Evolutionary conservation across 2,329 filamentous ascomycete species (phyloP).

Genomic region (Stemphylium lycopersici): DNA sequence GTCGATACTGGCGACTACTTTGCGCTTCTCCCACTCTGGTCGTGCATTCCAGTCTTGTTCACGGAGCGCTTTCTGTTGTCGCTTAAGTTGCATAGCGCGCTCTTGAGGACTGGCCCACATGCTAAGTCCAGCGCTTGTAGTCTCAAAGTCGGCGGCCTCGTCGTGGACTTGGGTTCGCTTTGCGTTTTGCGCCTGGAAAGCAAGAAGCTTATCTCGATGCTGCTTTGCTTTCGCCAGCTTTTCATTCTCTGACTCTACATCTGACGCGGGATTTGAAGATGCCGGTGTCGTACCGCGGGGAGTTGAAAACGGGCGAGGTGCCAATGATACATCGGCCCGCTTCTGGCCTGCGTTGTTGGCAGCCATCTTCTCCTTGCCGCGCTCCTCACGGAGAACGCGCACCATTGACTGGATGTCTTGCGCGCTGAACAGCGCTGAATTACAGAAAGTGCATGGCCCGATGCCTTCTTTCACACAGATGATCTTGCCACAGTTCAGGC

Average conservation of each 20-base stretch:
- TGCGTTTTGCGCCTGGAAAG: slow-evolving; percentile 85
- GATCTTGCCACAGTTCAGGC: slow-evolving; percentile 89
- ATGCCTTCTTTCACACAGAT: slow-evolving; percentile 93
- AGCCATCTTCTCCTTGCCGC: slow-evolving; percentile 84
- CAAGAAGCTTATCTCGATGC: slow-evolving; percentile 80
- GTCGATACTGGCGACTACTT: slow-evolving; percentile 84
- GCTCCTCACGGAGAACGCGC: slow-evolving; percentile 79
- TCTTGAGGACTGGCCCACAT: slow-evolving; percentile 88
- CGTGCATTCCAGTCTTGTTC: slow-evolving; percentile 86
- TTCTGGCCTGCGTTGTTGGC: slow-evolving; percentile 75
- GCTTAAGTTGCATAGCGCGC: slow-evolving; percentile 79
- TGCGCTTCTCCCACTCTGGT: slow-evolving; percentile 88
- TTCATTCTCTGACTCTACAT: slow-evolving; percentile 57
- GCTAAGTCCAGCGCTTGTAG: slow-evolving; percentile 64
- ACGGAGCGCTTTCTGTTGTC: slow-evolving; percentile 80
- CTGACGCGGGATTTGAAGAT: slow-evolving; percentile 45
- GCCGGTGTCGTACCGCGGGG: slow-evolving; percentile 44
- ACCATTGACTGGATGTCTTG: slow-evolving; percentile 86
- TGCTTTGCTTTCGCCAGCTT: slow-evolving; percentile 73
- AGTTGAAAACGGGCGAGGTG: slow-evolving; percentile 64
- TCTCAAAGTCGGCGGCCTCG: slow-evolving; percentile 78
- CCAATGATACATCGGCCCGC: slow-evolving; percentile 67
- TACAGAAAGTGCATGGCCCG: slow-evolving; percentile 92
- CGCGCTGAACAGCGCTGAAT: slow-evolving; percentile 71
- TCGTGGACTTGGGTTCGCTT: slow-evolving; percentile 83